A percentile compares a stretch with the other conserved stretches of the same genome.
Conservation (phyloP, 1,139 yeast genomes). For the Nakaseomyces nivariensis region DNA sequence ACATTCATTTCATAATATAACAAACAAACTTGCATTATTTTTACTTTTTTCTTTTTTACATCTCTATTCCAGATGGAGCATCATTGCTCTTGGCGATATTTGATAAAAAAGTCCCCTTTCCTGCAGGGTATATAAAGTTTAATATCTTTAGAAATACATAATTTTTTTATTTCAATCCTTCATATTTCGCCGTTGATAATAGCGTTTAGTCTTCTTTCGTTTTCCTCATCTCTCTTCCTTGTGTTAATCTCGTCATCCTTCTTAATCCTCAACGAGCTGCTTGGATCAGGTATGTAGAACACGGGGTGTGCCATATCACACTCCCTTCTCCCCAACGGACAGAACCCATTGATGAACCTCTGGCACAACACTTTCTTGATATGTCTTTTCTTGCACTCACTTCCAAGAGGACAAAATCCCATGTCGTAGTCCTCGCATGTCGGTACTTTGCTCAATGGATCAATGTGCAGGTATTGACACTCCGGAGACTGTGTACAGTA, state of each 20-base stretch:
- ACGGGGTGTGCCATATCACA: slow-evolving; percentile 26
- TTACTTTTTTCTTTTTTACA: too few relatives aligned
- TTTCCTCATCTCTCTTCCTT: slow-evolving; percentile 28
- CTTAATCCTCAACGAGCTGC: slow-evolving; percentile 23
- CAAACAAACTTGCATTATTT: too few relatives aligned
- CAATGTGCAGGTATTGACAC: slow-evolving; percentile 85
- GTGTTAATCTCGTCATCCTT: slow-evolving; percentile 29
- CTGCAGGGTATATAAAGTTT: too few relatives aligned
- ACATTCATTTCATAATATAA: too few relatives aligned
- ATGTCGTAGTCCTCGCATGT: slow-evolving; percentile 73
- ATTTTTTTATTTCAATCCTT: too few relatives aligned
- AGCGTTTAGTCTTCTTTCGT: slow-evolving; percentile 29
- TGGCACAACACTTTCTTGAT: slow-evolving; percentile 71
- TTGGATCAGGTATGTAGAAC: slow-evolving; percentile 16
- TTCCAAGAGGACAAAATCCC: slow-evolving; percentile 93
- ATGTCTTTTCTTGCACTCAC: slow-evolving; percentile 76
- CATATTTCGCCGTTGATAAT: slow-evolving; percentile 27
- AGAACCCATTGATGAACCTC: slow-evolving; percentile 80
- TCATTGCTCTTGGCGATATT: too few relatives aligned
- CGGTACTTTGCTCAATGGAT: slow-evolving; percentile 80
- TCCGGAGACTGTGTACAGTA: slow-evolving; percentile 91
- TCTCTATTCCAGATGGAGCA: too few relatives aligned
- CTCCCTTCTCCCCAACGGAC: slow-evolving; percentile 44
- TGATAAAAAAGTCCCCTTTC: too few relatives aligned
- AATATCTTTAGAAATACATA: too few relatives aligned